These are phyloP conservation scores for Candida orba DNA, from an alignment of 805 yeast species.

Conservation along the genomic window DNA sequence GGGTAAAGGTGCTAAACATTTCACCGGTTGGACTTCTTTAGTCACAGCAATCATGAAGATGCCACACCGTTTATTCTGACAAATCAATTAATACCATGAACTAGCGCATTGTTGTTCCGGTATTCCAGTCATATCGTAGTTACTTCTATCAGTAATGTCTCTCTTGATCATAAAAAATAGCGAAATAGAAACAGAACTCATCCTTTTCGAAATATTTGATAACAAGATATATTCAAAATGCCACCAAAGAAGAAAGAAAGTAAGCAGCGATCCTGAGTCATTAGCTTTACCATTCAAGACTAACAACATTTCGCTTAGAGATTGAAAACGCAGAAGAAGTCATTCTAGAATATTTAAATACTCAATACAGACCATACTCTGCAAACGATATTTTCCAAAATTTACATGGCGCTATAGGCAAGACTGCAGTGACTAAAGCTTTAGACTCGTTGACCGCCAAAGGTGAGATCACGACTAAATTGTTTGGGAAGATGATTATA, in stretches of 20 bases:
- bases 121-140: no score
- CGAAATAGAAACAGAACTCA: not conserved
- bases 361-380: slow-evolving; percentile 43
- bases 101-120: no score
- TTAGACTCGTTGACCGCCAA: slow-evolving; percentile 30
- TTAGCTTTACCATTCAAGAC: not conserved
- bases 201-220: no score
- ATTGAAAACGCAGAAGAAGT: slow-evolving; percentile 23
- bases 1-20: slow-evolving; percentile 79
- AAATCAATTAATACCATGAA: no score
- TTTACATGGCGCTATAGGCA: slow-evolving; percentile 33
- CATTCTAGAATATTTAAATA: slow-evolving; percentile 31
- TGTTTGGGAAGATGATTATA: slow-evolving; percentile 37
- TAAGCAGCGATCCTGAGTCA: not conserved
- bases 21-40: slow-evolving; percentile 90
- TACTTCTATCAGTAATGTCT: no score
- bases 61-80: slow-evolving; percentile 42
- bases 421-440: slow-evolving; percentile 28
- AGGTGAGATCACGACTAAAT: slow-evolving; percentile 30
- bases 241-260: slow-evolving; percentile 5
- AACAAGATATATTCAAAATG: not conserved
- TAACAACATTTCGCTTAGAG: not conserved
- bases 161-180: no score
- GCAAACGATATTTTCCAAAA: slow-evolving; percentile 39
- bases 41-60: slow-evolving; percentile 75